Percentiles rank a stretch among this genome's conserved stretches.
Evolutionary conservation across 2,329 filamentous ascomycete species (phyloP).

Genomic region (Drechslerella coelobrocha): DNA sequence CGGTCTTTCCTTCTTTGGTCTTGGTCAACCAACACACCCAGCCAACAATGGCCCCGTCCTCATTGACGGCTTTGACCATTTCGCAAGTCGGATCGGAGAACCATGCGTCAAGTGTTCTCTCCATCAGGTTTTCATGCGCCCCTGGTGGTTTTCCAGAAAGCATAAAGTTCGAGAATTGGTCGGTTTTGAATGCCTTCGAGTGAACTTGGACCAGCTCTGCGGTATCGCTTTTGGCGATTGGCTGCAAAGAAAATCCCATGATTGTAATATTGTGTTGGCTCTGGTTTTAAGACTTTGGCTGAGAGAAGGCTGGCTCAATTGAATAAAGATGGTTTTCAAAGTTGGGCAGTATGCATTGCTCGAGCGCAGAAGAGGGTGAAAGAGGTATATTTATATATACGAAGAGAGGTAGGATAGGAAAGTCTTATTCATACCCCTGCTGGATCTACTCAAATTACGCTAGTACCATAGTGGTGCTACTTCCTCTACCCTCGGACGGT

Average conservation of each 20-base stretch:
- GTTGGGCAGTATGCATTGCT: neutral
- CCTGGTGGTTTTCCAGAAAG: conserved; percentile 18
- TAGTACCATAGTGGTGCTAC: neutral
- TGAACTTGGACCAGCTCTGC: conserved; percentile 22
- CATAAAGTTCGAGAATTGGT: conserved; percentile 32
- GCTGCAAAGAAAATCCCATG: conserved; percentile 13
- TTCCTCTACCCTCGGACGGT: neutral
- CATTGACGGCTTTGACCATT: conserved; percentile 19
- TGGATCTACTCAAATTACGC: neutral
- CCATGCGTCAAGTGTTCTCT: conserved; percentile 16
- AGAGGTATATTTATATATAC: no score
- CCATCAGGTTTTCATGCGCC: conserved; percentile 16
- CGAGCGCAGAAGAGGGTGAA: neutral
- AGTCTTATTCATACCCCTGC: neutral
- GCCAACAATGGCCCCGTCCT: conserved; percentile 14
- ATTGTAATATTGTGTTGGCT: conserved; percentile 19
- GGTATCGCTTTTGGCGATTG: conserved; percentile 13
- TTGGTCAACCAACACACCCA: conserved; percentile 26
- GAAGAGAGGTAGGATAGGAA: neutral
- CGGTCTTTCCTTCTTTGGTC: neutral
- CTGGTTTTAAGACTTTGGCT: neutral
- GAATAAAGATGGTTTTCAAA: neutral
- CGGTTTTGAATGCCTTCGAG: conserved; percentile 16
- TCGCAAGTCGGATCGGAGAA: conserved; percentile 17
- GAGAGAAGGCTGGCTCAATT: neutral